Evolutionary conservation across 805 yeast species (phyloP).

Genomic region (Kluyveromyces siamensis): DNA sequence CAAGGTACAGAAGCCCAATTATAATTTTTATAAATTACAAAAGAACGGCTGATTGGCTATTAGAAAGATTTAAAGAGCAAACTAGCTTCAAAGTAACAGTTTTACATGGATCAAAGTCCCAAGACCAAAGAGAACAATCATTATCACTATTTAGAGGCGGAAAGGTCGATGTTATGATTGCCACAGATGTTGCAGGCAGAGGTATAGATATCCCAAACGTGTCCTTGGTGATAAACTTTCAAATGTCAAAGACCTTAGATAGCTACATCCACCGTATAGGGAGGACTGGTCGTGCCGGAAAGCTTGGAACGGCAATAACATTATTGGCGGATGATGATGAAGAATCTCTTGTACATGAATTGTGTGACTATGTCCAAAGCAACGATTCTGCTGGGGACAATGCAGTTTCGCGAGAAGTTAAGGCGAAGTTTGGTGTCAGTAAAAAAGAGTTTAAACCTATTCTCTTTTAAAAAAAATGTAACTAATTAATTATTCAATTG

Average conservation of each 20-base stretch:
- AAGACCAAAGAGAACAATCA: constrained; percentile 77
- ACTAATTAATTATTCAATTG: background rate
- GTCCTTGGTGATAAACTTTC: constrained; percentile 76
- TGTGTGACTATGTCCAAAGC: constrained; percentile 30
- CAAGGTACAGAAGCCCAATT: constrained; percentile 42
- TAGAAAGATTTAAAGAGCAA: constrained; percentile 37
- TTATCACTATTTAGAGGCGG: constrained; percentile 50
- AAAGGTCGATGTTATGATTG: constrained; percentile 56
- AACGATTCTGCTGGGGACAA: constrained; percentile 16
- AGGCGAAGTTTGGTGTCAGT: constrained; percentile 11
- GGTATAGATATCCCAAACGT: constrained; percentile 91
- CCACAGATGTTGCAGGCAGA: constrained; percentile 94
- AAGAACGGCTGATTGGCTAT: constrained; percentile 59
- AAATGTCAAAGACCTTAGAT: constrained; percentile 69
- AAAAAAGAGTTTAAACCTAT: constrained; percentile 9
- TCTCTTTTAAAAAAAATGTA: constrained; percentile 5
- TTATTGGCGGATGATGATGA: constrained; percentile 54
- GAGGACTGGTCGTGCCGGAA: constrained; percentile 94
- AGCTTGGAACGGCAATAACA: constrained; percentile 65
- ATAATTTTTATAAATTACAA: constrained; percentile 79
- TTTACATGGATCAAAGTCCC: constrained; percentile 82
- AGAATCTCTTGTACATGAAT: constrained; percentile 38
- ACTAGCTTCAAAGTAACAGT: constrained; percentile 44
- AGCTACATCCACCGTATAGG: constrained; percentile 91
- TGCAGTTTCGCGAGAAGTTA: constrained; percentile 9